phyloP scores from a whole-genome alignment of 176 grass and related monocot species.

The Bothriochloa decipiens region DNA sequence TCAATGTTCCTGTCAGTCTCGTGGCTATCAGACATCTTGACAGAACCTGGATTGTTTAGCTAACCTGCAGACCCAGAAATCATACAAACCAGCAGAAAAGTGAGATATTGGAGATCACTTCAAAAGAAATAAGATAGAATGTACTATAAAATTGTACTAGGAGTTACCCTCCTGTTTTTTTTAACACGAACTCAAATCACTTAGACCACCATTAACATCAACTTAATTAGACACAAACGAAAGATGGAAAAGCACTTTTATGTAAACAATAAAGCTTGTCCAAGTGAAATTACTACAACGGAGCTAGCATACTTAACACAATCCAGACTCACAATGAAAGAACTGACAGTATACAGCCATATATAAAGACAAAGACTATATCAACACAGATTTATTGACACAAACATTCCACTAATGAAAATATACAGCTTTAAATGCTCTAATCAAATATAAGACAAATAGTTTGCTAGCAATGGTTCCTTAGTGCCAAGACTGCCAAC shows the following conservation, averaged over 20 bases:
- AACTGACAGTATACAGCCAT: background rate
- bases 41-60: background rate
- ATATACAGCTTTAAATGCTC: background rate
- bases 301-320: background rate
- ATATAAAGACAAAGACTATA: background rate
- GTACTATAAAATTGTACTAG: background rate
- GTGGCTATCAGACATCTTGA: conserved; percentile 59
- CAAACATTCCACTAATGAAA: background rate
- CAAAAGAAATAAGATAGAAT: background rate
- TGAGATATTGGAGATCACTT: background rate
- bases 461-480: background rate
- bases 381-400: background rate
- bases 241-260: background rate
- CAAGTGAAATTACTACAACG: background rate
- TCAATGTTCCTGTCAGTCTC: conserved; percentile 64
- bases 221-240: background rate
- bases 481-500: background rate
- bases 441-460: background rate
- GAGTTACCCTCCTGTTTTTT: background rate
- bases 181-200: background rate
- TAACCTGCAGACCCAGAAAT: conserved; percentile 28
- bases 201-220: background rate
- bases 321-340: background rate
- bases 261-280: background rate
- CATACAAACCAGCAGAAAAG: background rate